Evolutionary conservation across 202 grass and related monocot species (phyloP), one percentile per base, ranked within the genome.

Genomic region (Panicum virgatum): DNA sequence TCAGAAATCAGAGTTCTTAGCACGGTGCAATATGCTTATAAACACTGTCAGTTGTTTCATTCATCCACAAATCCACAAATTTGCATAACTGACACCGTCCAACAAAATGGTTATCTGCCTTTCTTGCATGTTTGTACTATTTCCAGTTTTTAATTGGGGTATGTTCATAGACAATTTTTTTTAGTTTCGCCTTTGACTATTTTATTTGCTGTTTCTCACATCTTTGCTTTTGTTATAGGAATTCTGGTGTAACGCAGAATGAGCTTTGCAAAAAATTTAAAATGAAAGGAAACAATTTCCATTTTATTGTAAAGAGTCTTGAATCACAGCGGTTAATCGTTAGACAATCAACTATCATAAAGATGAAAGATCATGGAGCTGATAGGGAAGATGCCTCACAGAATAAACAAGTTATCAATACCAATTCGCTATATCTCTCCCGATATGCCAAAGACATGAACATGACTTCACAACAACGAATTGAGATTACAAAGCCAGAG

Each of bases 231-330:
- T 82, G 27, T 72, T 72, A 48, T 80, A 96, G 96, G 90, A 93
- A 86, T 85, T 84, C 87, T 84, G 96, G 92, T 61, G 88, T 96
- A 78, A 87, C 90, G 3, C 92, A 96, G 83, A 93, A 66, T 71
- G 96, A 98, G 51, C 84, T 98, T 39, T 88, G 77, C 72, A 92
- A 96, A 83, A 75, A 61, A 67, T 91, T 95, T 82, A 48, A 25
- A 30, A 93, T 91, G 66, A 95, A 96, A 82, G 96, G 92, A 80
- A 98, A 96, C 78, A 93, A 92, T 83, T 96, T 98, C 12, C 84
- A 93, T 88, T 98, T 95, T 84, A 89, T 98, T 71, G 92, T 93
- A 53, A 95, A 90, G 70, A 86, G 78, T 75, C 92, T 98, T 58
- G 76, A 88, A 80, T 91, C 80, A 34, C 90, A 98, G 48, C 54